Conservation (phyloP, 345 rosid species). For the Zanthoxylum bungeanum region DNA sequence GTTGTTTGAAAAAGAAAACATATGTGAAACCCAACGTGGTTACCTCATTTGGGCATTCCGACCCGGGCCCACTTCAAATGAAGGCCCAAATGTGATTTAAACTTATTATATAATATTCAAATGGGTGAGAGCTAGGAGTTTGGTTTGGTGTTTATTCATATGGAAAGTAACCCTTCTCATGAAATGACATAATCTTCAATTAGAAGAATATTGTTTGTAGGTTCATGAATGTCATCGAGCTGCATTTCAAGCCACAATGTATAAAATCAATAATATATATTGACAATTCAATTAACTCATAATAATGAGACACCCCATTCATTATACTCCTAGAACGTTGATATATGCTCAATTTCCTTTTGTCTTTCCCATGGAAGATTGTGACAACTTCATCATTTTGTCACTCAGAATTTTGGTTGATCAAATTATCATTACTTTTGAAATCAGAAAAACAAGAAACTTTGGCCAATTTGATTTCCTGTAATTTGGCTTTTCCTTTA, state of each 20-base stretch:
- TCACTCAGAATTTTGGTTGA: not conserved
- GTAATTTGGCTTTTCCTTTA: not conserved
- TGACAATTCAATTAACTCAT: not conserved
- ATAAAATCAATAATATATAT: not conserved
- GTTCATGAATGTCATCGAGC: not conserved
- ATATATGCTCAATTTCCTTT: not conserved
- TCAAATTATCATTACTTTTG: not conserved
- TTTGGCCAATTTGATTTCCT: not conserved
- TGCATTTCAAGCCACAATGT: not conserved
- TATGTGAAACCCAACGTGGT: not conserved
- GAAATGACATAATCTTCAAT: not conserved
- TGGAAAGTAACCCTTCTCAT: not conserved
- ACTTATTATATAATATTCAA: too few species aligned
- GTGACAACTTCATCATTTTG: conserved; percentile 3
- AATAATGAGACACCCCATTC: not conserved
- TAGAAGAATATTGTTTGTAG: not conserved
- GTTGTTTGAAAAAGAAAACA: too few species aligned
- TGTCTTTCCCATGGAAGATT: not conserved
- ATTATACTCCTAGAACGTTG: not conserved
- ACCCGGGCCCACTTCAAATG: not conserved
- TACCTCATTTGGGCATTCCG: not conserved
- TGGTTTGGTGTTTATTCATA: not conserved
- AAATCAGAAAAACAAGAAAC: not conserved
- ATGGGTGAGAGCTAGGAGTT: not conserved
- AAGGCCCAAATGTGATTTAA: not conserved